Conservation (phyloP, 208 protist genomes). For the Herpetomonas muscarum region DNA sequence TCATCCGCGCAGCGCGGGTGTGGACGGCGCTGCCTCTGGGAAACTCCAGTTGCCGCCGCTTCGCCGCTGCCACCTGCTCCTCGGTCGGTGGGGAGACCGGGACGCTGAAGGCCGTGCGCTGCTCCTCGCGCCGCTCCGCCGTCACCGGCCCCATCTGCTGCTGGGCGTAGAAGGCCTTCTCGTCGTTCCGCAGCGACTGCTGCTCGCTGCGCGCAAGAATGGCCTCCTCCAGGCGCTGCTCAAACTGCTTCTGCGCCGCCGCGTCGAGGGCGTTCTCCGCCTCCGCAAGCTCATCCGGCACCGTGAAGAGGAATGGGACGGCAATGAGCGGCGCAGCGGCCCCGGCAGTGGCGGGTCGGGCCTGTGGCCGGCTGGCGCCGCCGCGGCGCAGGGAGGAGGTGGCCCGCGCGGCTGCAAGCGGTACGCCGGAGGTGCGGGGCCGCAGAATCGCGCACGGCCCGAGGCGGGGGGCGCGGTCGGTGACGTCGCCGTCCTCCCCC, state of each 20-base stretch:
- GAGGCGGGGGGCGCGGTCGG: not conserved
- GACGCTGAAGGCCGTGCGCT: constrained; percentile 37
- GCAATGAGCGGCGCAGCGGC: constrained; percentile 25
- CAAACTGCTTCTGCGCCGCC: constrained; percentile 57
- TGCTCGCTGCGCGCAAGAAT: constrained; percentile 53
- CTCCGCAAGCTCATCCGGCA: constrained; percentile 74
- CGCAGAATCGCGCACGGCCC: constrained; percentile 48
- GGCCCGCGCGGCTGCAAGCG: not conserved
- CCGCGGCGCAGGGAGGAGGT: not conserved
- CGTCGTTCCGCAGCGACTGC: constrained; percentile 72
- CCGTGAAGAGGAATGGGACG: constrained; percentile 75
- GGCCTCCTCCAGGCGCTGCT: constrained; percentile 49
- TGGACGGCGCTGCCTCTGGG: constrained; percentile 27
- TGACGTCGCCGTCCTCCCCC: not conserved
- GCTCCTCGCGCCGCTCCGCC: constrained; percentile 14
- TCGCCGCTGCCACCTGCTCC: constrained; percentile 35
- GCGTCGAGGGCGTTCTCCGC: constrained; percentile 72
- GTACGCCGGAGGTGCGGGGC: not conserved
- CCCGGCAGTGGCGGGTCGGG: constrained; percentile 2
- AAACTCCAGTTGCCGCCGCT: constrained; percentile 28
- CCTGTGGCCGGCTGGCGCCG: constrained; percentile 3
- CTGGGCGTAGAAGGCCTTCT: constrained; percentile 72
- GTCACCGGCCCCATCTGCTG: constrained; percentile 72
- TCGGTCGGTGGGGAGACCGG: constrained; percentile 55
- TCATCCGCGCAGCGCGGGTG: constrained; percentile 28